Base-by-base conservation (phyloP, 2,329 filamentous ascomycete genomes). In the Pseudophaeomoniella oleicola region DNA sequence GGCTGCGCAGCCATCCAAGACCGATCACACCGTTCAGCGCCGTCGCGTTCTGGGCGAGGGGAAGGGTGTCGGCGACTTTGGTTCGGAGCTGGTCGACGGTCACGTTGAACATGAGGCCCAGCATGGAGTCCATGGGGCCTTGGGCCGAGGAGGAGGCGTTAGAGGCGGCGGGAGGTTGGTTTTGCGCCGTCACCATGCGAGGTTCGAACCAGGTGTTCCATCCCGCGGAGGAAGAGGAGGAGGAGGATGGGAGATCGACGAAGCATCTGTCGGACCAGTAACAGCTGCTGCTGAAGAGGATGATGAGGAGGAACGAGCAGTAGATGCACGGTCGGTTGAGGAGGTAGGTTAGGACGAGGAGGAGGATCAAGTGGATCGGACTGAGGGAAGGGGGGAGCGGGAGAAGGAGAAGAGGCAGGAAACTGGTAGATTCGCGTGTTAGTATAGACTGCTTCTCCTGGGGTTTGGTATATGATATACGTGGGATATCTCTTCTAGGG, bases 281-380 rank as follows among this genome's bases (percentile, higher is more conserved):
- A 59, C 83, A 90, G 16, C 81, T 86, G 16, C 86, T 92, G 46
- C 87, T 72, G 66, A 94, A 93, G 48, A 98, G 84, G 49, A 96
- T 86, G 46, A 94, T 72, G 34, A 98, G 83, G 37, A 98, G 80
- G 43, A 94, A 78, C 42, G 86, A 94, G 72, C 90, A 98, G 71
- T 98, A 98, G 49, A 94, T 80, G 66, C 90, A 98, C 37, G 90
- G 90, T 38, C 88, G 79, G 63, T 94, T 93, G 50, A 98, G 78
- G 62, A 93, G 83, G 68, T 94, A 96, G 46, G 87, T 94, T 58
- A 87, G 85, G 46, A 85, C 71, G 64, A 98, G 80, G 69, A 90
- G 85, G 61, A 85, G 73, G 62, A 88, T 75, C 56, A 90, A 83
- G 64, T 88, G 87, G 51, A 82, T 72, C 16, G 83, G 83, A 11